A percentile compares a stretch with the other conserved stretches of the same genome.
These are phyloP conservation scores for Fragaria ananassa DNA, from an alignment of 306 rosid genomes.

Conservation along the genomic window DNA sequence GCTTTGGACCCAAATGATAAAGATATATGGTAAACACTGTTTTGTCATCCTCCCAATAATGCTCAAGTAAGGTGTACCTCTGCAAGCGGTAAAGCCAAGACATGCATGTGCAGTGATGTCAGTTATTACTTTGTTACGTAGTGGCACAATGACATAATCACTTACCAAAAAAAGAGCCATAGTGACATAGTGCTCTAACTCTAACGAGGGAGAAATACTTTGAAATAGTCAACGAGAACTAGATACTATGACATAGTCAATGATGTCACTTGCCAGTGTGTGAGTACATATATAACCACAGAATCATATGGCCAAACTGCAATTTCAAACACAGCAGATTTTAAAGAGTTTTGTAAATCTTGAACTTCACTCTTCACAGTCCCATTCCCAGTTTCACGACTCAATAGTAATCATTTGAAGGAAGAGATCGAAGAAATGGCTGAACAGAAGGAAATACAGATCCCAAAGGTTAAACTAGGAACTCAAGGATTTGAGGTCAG, in stretches of 20 bases:
- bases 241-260: neutral
- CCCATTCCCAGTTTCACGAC: neutral
- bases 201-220: neutral
- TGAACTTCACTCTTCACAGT: neutral
- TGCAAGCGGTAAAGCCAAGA: no score
- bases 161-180: neutral
- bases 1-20: neutral
- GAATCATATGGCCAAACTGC: neutral
- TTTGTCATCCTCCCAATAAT: no score
- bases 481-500: conserved; percentile 1
- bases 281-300: neutral
- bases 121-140: neutral
- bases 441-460: neutral
- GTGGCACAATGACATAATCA: neutral
- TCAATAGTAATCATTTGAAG: neutral
- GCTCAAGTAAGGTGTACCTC: no score
- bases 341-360: neutral
- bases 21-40: neutral
- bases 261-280: neutral
- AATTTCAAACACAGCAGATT: neutral
- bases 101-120: neutral
- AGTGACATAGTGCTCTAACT: neutral
- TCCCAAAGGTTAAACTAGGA: conserved; percentile 8
- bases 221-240: neutral
- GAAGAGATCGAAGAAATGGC: neutral